Percentiles rank a stretch among this genome's conserved stretches.
Conservation (phyloP, 2,329 filamentous ascomycete species). For the Phyllosticta capitalensis region DNA sequence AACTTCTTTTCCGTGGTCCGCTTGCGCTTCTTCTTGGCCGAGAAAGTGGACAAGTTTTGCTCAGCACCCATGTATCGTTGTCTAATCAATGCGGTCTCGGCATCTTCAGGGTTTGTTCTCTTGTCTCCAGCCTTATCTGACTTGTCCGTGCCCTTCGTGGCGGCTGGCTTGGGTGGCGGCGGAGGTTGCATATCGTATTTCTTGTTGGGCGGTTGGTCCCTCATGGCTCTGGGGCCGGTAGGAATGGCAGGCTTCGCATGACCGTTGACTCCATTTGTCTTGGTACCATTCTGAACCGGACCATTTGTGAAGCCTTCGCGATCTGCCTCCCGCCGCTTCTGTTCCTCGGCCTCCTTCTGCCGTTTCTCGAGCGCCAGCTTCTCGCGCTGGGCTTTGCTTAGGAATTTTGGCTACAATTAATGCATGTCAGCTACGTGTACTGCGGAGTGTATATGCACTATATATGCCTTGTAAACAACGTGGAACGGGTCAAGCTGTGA, state of each 20-base stretch:
- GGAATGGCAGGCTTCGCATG: conserved; percentile 32
- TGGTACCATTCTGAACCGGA: conserved; percentile 9
- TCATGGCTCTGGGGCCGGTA: conserved; percentile 43
- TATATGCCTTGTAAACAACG: conserved; percentile 17
- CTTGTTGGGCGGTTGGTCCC: conserved; percentile 33
- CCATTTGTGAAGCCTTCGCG: conserved; percentile 3
- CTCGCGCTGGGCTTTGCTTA: conserved; percentile 76
- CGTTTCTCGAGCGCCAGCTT: conserved; percentile 69
- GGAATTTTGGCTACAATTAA: conserved; percentile 58
- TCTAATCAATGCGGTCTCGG: conserved; percentile 65
- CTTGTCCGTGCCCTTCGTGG: conserved; percentile 10
- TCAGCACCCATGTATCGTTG: conserved; percentile 88
- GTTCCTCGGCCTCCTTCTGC: conserved; percentile 59
- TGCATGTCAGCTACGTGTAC: conserved; percentile 15
- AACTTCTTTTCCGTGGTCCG: conserved; percentile 94
- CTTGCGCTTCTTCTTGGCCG: conserved; percentile 89
- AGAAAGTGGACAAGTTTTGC: conserved; percentile 78
- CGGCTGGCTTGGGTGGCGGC: conserved; percentile 34
- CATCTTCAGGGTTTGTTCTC: conserved; percentile 40
- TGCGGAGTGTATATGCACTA: conserved; percentile 15
- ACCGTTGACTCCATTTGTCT: conserved; percentile 12
- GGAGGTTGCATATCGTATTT: conserved; percentile 46
- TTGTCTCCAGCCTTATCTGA: conserved; percentile 20
- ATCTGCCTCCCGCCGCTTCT: conserved; percentile 43
- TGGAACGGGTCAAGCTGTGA: not conserved